Evolutionary conservation across 306 rosid genomes (phyloP).

Genomic region (Sechiopsis laciniata): DNA sequence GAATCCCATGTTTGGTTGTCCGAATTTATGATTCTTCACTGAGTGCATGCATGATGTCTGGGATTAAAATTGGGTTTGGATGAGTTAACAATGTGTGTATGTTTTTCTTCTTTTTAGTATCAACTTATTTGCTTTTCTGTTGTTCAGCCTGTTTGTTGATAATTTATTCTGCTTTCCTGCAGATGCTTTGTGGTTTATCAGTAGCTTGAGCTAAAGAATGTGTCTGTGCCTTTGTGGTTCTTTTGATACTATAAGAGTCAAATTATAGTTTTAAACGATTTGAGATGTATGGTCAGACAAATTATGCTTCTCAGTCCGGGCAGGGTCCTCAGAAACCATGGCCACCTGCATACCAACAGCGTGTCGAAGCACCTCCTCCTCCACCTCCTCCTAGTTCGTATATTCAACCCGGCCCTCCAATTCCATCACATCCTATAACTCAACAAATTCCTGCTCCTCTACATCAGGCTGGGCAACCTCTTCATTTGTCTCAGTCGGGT

Average conservation of each 20-base stretch:
- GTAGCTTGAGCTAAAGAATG: slow-evolving; percentile 22
- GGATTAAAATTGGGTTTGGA: neutral
- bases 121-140: slow-evolving; percentile 1
- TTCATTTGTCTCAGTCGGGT: slow-evolving; percentile 40
- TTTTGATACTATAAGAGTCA: neutral
- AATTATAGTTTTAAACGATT: slow-evolving; percentile 12
- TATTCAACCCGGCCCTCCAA: slow-evolving; percentile 19
- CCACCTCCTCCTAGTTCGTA: slow-evolving; percentile 26
- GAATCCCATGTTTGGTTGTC: slow-evolving; percentile 12
- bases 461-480: slow-evolving; percentile 33
- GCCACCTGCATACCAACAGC: slow-evolving; percentile 21
- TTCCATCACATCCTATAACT: slow-evolving; percentile 21
- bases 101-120: neutral
- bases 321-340: slow-evolving; percentile 41
- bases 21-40: neutral
- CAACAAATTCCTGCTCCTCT: slow-evolving; percentile 29
- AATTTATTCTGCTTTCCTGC: slow-evolving; percentile 9
- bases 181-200: neutral
- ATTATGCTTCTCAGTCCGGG: slow-evolving; percentile 39
- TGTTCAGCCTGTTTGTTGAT: neutral
- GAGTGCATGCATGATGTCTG: neutral
- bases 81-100: neutral
- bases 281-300: slow-evolving; percentile 62
- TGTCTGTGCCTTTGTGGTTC: slow-evolving; percentile 27
- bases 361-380: slow-evolving; percentile 26